These are phyloP conservation scores for Apiospora marii DNA, from an alignment of 2,329 filamentous ascomycete genomes.

Conservation along the genomic window DNA sequence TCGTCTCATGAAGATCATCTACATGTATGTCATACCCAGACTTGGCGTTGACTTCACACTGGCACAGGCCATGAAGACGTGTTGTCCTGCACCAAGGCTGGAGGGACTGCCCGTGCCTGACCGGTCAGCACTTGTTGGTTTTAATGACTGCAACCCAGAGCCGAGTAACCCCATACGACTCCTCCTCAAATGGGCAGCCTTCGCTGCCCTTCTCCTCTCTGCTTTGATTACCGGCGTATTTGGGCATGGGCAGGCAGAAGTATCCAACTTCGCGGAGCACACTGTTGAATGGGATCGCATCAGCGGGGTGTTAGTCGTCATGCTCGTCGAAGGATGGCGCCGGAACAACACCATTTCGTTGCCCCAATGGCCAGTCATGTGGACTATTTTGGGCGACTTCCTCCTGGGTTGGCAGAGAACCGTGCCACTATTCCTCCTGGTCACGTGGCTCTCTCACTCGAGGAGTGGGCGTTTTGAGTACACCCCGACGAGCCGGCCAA, in stretches of 20 bases:
- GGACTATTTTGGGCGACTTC: slow-evolving; percentile 16
- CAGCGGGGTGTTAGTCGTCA: background rate
- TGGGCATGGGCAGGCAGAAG: background rate
- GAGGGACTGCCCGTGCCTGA: background rate
- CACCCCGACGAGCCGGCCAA: background rate
- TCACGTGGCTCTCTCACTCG: background rate
- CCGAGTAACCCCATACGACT: background rate
- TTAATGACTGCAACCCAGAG: slow-evolving; percentile 15
- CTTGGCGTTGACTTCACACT: slow-evolving; percentile 17
- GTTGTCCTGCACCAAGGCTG: background rate
- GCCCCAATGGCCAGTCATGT: slow-evolving; percentile 22
- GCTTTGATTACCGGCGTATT: background rate
- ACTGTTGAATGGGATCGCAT: background rate
- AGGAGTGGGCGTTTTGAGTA: slow-evolving; percentile 2
- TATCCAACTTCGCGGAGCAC: background rate
- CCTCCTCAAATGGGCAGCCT: background rate
- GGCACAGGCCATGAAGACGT: background rate
- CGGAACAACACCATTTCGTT: background rate
- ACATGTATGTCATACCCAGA: slow-evolving; percentile 7
- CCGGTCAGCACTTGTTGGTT: slow-evolving; percentile 1
- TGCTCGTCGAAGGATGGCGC: slow-evolving; percentile 25
- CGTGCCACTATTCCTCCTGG: slow-evolving; percentile 5
- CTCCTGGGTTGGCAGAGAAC: background rate
- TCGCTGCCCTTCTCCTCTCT: background rate
- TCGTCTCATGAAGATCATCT: slow-evolving; percentile 8